A percentile compares a stretch with the other conserved stretches of the same genome.
phyloP scores from a whole-genome alignment of 2,329 filamentous ascomycete species.

The Fusarium longipes region DNA sequence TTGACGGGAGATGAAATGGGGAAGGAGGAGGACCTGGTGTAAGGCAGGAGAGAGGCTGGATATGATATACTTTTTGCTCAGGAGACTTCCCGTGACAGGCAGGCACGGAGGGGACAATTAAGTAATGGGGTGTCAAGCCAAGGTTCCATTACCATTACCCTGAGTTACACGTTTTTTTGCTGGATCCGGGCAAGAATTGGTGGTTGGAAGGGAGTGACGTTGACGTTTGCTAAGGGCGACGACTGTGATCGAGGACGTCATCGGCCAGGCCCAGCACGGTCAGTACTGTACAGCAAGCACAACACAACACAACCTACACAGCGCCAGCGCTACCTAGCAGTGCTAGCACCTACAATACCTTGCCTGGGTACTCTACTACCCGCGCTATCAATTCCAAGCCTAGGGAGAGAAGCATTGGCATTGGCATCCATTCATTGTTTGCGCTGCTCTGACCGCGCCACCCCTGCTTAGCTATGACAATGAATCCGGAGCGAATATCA shows the following conservation, averaged over 20 bases:
- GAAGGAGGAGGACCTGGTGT: not conserved
- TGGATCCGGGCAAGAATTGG: slow-evolving; percentile 37
- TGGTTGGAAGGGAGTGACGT: slow-evolving; percentile 48
- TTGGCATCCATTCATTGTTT: slow-evolving; percentile 10
- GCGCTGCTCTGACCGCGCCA: not conserved
- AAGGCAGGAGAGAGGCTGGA: slow-evolving; percentile 29
- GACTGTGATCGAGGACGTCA: slow-evolving; percentile 51
- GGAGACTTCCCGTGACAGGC: slow-evolving; percentile 27
- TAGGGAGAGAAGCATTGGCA: not conserved
- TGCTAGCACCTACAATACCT: too few relatives aligned
- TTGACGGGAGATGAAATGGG: slow-evolving; percentile 28
- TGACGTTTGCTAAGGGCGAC: slow-evolving; percentile 51
- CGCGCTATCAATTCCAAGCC: slow-evolving; percentile 13
- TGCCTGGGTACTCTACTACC: not conserved
- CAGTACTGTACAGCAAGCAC: too few relatives aligned
- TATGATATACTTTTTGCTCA: slow-evolving; percentile 46
- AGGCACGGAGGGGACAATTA: slow-evolving; percentile 24
- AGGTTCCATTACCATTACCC: slow-evolving; percentile 18
- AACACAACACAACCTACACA: too few relatives aligned
- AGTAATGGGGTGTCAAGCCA: slow-evolving; percentile 15
- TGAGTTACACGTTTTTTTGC: slow-evolving; percentile 28
- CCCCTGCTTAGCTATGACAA: slow-evolving; percentile 21
- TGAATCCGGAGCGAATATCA: slow-evolving; percentile 32
- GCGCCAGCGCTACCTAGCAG: slow-evolving; percentile 21
- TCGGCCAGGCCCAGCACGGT: slow-evolving; percentile 31